Conservation (phyloP, 352 stramenopile species). For the Globisporangium orthogonon region DNA sequence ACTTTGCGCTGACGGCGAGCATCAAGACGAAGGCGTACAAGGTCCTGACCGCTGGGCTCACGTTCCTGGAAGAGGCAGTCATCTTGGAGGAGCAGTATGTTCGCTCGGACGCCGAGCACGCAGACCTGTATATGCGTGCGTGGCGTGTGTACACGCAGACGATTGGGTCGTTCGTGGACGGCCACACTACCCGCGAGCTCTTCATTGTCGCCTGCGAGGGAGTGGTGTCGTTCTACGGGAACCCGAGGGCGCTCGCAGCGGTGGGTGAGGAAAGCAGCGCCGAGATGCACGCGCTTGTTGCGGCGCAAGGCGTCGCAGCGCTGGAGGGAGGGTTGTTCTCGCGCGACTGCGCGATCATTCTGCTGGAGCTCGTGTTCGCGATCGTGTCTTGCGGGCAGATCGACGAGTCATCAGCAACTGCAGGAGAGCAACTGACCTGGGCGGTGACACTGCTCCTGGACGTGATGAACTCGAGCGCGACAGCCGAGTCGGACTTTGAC, state of each 20-base stretch:
- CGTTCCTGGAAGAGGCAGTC: slow-evolving; percentile 45
- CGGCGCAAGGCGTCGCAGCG: slow-evolving; percentile 18
- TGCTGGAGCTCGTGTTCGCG: slow-evolving; percentile 32
- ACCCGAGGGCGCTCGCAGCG: slow-evolving; percentile 15
- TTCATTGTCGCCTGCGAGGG: slow-evolving; percentile 42
- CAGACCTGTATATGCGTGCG: slow-evolving; percentile 16
- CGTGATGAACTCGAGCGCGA: slow-evolving; percentile 26
- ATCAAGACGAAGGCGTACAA: slow-evolving; percentile 27
- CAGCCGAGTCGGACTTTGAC: slow-evolving; percentile 24
- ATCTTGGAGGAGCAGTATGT: slow-evolving; percentile 22
- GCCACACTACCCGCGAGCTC: slow-evolving; percentile 29
- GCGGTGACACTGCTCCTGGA: slow-evolving; percentile 42
- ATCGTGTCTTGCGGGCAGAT: slow-evolving; percentile 10
- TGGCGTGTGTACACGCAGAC: slow-evolving; percentile 28
- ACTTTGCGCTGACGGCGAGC: slow-evolving; percentile 24
- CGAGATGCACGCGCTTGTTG: slow-evolving; percentile 12
- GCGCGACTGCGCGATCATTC: slow-evolving; percentile 43
- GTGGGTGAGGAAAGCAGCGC: slow-evolving; percentile 22
- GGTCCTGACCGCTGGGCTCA: slow-evolving; percentile 31
- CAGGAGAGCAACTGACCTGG: slow-evolving; percentile 24
- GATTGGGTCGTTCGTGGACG: slow-evolving; percentile 27
- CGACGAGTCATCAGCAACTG: background rate
- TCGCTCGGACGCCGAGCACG: slow-evolving; percentile 11
- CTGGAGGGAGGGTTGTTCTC: slow-evolving; percentile 38
- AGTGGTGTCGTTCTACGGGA: slow-evolving; percentile 33